phyloP scores from a whole-genome alignment of 1,284 basidiomycete species.

The Prillingera fragicola region DNA sequence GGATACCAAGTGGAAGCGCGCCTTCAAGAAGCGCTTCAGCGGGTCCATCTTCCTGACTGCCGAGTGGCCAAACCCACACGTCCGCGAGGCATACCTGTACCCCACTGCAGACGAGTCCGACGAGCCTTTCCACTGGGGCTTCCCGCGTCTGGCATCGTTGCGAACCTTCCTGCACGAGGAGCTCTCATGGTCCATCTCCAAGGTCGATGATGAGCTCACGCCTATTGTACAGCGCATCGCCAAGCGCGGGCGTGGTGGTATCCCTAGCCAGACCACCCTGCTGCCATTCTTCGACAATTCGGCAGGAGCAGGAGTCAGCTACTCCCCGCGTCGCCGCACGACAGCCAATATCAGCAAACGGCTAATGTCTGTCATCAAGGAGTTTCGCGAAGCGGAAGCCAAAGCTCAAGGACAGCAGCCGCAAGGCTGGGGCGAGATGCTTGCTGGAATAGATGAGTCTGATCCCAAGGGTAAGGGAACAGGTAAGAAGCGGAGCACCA shows the following conservation, averaged over 20 bases:
- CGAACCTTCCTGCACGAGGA: slow-evolving; percentile 75
- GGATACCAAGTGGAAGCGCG: slow-evolving; percentile 67
- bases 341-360: slow-evolving; percentile 74
- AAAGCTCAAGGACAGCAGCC: slow-evolving; percentile 21
- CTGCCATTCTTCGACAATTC: slow-evolving; percentile 54
- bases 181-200: slow-evolving; percentile 75
- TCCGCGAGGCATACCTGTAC: slow-evolving; percentile 86
- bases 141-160: slow-evolving; percentile 88
- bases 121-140: slow-evolving; percentile 94
- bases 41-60: slow-evolving; percentile 64
- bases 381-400: slow-evolving; percentile 61
- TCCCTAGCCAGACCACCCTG: slow-evolving; percentile 57
- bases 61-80: slow-evolving; percentile 84
- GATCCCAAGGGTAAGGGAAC: slow-evolving; percentile 37
- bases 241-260: slow-evolving; percentile 62
- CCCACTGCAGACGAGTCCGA: slow-evolving; percentile 85
- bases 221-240: slow-evolving; percentile 90
- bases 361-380: slow-evolving; percentile 80
- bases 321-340: slow-evolving; percentile 69
- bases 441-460: slow-evolving; percentile 38
- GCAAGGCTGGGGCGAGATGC: slow-evolving; percentile 41
- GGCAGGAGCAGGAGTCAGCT: slow-evolving; percentile 52
- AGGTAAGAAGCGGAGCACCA: slow-evolving; percentile 23
- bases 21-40: slow-evolving; percentile 87
- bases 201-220: slow-evolving; percentile 85